These are phyloP conservation scores for Penicillium brasilianum DNA, from an alignment of 2,329 filamentous ascomycete species.

Conservation along the genomic window DNA sequence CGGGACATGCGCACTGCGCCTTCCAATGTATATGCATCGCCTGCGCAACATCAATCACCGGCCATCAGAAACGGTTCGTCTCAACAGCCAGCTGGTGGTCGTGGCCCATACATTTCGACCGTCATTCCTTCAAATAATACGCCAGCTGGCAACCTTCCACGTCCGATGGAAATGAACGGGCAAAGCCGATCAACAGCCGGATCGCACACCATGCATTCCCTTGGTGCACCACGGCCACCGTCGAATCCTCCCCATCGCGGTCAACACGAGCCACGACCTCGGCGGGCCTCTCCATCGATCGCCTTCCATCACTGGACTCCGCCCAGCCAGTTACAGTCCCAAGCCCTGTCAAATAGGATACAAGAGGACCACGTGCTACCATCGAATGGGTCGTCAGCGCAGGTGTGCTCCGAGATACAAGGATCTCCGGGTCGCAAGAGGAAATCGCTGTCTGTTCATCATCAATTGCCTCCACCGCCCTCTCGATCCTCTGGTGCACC, in stretches of 20 bases:
- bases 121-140: background rate
- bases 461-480: constrained; percentile 6
- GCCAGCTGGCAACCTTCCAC: background rate
- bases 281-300: constrained; percentile 12
- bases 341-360: background rate
- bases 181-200: background rate
- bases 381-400: background rate
- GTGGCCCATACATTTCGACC: background rate
- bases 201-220: background rate
- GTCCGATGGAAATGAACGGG: background rate
- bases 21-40: background rate
- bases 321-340: constrained; percentile 7
- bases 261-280: constrained; percentile 4
- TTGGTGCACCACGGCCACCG: background rate
- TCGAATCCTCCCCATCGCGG: background rate
- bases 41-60: background rate
- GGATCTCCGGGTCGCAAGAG: constrained; percentile 14
- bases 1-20: background rate
- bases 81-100: background rate
- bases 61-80: background rate
- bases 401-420: background rate
- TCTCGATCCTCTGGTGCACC: background rate
- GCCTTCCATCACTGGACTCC: constrained; percentile 23
- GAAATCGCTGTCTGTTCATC: constrained; percentile 12
- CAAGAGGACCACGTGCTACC: background rate